phyloP scores from a whole-genome alignment of 1,139 yeast genomes.

The Wickerhamomyces sp. region DNA sequence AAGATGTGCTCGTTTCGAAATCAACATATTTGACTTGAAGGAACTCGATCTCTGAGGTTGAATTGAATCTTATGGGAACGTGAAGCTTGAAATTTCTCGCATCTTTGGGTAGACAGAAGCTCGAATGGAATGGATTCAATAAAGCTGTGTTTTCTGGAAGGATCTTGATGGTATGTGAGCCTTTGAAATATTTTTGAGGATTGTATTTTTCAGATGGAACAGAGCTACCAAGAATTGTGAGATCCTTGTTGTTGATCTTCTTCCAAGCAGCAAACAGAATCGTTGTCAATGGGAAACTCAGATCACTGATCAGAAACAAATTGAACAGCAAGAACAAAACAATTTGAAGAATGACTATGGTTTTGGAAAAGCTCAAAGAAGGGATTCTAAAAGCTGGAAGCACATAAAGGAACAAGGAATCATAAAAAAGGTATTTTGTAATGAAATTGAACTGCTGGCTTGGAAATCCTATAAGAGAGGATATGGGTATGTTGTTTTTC shows the following conservation, averaged over 20 bases:
- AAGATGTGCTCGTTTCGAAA: slow-evolving; percentile 46
- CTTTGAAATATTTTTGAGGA: slow-evolving; percentile 72
- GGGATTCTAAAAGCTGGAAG: slow-evolving; percentile 77
- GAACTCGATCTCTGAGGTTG: slow-evolving; percentile 66
- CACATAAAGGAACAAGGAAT: slow-evolving; percentile 61
- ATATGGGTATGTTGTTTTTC: slow-evolving; percentile 26
- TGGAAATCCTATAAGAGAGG: slow-evolving; percentile 30
- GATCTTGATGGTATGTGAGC: slow-evolving; percentile 79
- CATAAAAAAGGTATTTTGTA: slow-evolving; percentile 66
- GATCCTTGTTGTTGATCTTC: slow-evolving; percentile 48
- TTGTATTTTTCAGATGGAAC: slow-evolving; percentile 40
- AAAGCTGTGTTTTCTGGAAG: slow-evolving; percentile 88
- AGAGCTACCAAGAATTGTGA: slow-evolving; percentile 59
- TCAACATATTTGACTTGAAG: slow-evolving; percentile 63
- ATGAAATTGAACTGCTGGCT: slow-evolving; percentile 54
- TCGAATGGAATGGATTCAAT: slow-evolving; percentile 68
- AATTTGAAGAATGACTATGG: slow-evolving; percentile 32
- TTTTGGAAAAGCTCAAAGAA: slow-evolving; percentile 48
- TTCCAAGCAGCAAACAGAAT: slow-evolving; percentile 43
- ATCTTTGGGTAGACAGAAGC: slow-evolving; percentile 53
- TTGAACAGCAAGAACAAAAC: slow-evolving; percentile 30
- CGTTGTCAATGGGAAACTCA: slow-evolving; percentile 44
- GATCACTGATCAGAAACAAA: slow-evolving; percentile 32
- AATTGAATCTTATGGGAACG: slow-evolving; percentile 77
- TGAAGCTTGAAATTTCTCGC: slow-evolving; percentile 28